Conservation (phyloP, 306 rosid species). For the Cucurbita argyrosperma region DNA sequence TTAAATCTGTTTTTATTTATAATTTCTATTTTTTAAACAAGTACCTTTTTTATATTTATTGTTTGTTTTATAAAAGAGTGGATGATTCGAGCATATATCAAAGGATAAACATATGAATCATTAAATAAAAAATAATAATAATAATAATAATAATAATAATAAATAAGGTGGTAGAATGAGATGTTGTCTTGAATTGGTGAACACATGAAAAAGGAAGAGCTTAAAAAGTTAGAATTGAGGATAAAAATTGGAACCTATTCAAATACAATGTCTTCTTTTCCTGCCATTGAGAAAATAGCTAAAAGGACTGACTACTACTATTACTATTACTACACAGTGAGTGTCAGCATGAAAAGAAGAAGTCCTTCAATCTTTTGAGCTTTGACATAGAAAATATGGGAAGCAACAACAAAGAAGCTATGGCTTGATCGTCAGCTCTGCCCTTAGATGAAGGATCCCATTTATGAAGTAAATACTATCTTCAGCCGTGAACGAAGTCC, state of each 20-base stretch:
- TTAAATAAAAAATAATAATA: too few relatives aligned
- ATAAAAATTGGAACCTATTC: neutral
- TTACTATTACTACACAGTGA: neutral
- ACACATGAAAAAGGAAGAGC: neutral
- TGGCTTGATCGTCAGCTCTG: conserved; percentile 76
- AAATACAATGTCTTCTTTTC: neutral
- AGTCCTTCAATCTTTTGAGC: neutral
- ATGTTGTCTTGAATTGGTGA: neutral
- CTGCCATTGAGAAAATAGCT: neutral
- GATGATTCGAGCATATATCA: too few relatives aligned
- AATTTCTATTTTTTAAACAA: too few relatives aligned
- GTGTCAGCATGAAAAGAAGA: neutral
- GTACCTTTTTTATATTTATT: too few relatives aligned
- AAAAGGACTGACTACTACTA: neutral
- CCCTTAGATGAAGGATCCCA: conserved; percentile 80
- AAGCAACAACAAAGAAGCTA: neutral
- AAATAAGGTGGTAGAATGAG: neutral
- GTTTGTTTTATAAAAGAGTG: too few relatives aligned
- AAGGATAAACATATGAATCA: too few relatives aligned
- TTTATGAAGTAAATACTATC: conserved; percentile 73
- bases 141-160: too few relatives aligned
- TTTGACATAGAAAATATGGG: neutral
- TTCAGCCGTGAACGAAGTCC: conserved; percentile 76
- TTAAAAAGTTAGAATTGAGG: neutral
- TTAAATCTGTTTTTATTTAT: too few relatives aligned